These are phyloP conservation scores for Colletotrichum caudatum DNA, from an alignment of 2,329 filamentous ascomycete species.

Conservation along the genomic window DNA sequence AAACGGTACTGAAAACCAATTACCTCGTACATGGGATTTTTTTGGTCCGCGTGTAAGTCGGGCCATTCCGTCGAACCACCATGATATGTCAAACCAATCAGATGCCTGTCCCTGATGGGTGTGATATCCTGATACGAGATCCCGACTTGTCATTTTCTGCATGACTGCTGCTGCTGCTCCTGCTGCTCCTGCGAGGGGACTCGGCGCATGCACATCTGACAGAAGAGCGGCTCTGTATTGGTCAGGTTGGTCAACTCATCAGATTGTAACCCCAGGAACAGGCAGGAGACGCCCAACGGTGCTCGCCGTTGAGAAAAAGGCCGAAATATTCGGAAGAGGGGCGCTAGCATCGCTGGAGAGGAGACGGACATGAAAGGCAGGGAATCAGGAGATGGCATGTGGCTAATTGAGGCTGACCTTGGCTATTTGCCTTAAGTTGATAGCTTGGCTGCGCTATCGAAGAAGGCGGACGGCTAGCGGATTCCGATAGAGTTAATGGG, in stretches of 20 bases:
- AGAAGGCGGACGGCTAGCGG: slow-evolving; percentile 7
- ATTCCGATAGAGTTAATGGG: slow-evolving; percentile 25
- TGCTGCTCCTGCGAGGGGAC: slow-evolving; percentile 4
- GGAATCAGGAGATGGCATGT: slow-evolving; percentile 15
- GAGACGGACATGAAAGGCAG: neutral
- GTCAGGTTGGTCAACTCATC: slow-evolving; percentile 3
- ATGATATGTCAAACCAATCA: neutral
- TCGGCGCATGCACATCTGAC: slow-evolving; percentile 21
- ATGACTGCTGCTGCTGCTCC: neutral
- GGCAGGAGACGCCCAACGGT: neutral
- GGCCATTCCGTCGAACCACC: neutral
- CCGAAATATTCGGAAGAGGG: neutral
- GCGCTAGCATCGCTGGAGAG: neutral
- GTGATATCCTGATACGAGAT: slow-evolving; percentile 11
- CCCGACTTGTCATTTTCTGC: slow-evolving; percentile 6
- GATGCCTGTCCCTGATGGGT: neutral
- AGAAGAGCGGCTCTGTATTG: slow-evolving; percentile 16
- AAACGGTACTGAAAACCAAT: neutral
- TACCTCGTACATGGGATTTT: neutral
- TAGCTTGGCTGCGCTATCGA: slow-evolving; percentile 30
- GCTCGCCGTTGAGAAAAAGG: neutral
- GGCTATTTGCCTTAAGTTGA: slow-evolving; percentile 4
- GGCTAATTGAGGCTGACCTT: slow-evolving; percentile 1
- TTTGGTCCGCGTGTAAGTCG: neutral
- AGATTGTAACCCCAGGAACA: slow-evolving; percentile 7